Percentiles rank a stretch among this genome's conserved stretches.
These are phyloP conservation scores for Lineolata rhizophorae DNA, from an alignment of 495 filamentous ascomycete species.

Conservation along the genomic window DNA sequence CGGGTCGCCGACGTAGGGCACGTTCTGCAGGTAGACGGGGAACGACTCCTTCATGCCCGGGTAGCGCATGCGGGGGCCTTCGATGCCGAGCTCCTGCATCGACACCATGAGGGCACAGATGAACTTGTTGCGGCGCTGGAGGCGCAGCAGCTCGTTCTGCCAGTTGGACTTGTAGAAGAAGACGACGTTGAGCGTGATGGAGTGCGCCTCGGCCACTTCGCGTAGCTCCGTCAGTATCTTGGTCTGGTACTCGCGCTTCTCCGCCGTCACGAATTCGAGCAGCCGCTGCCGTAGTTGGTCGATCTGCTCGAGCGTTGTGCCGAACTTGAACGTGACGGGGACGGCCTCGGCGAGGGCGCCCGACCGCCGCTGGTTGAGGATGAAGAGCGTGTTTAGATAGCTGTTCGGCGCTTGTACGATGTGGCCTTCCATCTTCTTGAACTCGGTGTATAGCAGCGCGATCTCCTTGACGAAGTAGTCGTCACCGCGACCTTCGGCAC, in stretches of 20 bases:
- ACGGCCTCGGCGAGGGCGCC: slow-evolving; percentile 77
- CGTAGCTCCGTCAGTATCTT: slow-evolving; percentile 81
- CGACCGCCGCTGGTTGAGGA: slow-evolving; percentile 82
- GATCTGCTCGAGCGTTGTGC: slow-evolving; percentile 71
- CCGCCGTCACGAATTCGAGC: slow-evolving; percentile 59
- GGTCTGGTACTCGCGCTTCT: slow-evolving; percentile 80
- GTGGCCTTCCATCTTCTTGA: slow-evolving; percentile 95
- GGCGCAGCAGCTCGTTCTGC: slow-evolving; percentile 82
- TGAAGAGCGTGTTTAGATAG: slow-evolving; percentile 78
- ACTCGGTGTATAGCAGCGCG: slow-evolving; percentile 85
- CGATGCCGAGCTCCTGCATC: slow-evolving; percentile 68
- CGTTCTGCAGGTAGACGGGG: slow-evolving; percentile 34
- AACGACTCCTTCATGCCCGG: slow-evolving; percentile 39
- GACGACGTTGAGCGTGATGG: slow-evolving; percentile 74
- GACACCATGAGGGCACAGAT: slow-evolving; percentile 81
- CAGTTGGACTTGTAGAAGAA: slow-evolving; percentile 95
- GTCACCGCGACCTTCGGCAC: slow-evolving; percentile 51
- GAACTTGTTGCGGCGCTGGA: slow-evolving; percentile 84
- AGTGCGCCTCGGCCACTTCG: slow-evolving; percentile 39
- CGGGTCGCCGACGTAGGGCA: slow-evolving; percentile 21
- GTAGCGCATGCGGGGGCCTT: slow-evolving; percentile 59
- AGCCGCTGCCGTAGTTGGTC: slow-evolving; percentile 65
- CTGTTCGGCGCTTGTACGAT: slow-evolving; percentile 92
- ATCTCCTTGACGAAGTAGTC: slow-evolving; percentile 95
- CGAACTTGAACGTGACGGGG: slow-evolving; percentile 67